Conservation (phyloP, 805 yeast species). For the Grigorovia jiainica region DNA sequence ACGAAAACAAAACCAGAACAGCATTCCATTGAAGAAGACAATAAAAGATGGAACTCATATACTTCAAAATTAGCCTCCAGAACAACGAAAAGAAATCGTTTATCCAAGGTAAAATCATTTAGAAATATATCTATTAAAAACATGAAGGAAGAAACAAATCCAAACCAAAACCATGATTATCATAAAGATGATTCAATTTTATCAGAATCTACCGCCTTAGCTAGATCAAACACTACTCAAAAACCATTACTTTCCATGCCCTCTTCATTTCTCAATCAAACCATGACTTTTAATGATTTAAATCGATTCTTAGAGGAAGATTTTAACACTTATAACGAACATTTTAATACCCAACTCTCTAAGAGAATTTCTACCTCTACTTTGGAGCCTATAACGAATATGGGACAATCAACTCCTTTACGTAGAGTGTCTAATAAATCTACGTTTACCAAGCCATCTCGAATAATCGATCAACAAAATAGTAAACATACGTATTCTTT, state of each 20-base stretch:
- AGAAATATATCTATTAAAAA: background rate
- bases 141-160: background rate
- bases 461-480: background rate
- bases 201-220: slow-evolving; percentile 15
- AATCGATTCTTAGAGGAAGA: slow-evolving; percentile 11
- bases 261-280: slow-evolving; percentile 16
- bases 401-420: slow-evolving; percentile 5
- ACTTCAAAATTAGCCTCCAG: background rate
- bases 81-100: background rate
- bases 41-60: slow-evolving; percentile 2
- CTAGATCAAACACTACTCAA: slow-evolving; percentile 23
- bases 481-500: background rate
- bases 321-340: no score
- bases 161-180: background rate
- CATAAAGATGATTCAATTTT: background rate
- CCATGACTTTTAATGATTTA: slow-evolving; percentile 23
- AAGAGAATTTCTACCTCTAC: no score
- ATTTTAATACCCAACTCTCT: no score
- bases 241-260: slow-evolving; percentile 15
- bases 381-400: background rate
- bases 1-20: background rate
- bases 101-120: background rate
- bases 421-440: slow-evolving; percentile 12
- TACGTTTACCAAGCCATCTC: background rate
- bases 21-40: background rate